Conservation (phyloP, 2,329 filamentous ascomycete species). For the Lasiodiplodia sp. region DNA sequence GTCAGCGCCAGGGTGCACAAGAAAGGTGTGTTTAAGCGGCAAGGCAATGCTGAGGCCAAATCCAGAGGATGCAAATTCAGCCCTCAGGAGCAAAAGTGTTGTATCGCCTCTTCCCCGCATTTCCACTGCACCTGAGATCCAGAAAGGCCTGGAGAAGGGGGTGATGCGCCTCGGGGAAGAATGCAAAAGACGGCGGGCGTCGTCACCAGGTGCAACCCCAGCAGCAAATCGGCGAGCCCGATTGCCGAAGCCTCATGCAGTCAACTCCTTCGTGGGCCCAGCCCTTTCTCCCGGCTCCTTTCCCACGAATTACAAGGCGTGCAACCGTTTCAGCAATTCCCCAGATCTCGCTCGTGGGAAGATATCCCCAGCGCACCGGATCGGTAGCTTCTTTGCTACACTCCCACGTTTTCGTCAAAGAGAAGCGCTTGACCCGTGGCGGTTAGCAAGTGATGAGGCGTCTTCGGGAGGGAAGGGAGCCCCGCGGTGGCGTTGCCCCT, state of each 20-base stretch:
- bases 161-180: neutral
- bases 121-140: neutral
- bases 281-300: neutral
- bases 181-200: too few species aligned
- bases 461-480: conserved; percentile 8
- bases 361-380: neutral
- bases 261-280: neutral
- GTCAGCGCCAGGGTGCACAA: neutral
- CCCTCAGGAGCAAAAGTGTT: neutral
- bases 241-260: neutral
- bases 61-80: neutral
- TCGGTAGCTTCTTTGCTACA: neutral
- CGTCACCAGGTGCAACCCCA: neutral
- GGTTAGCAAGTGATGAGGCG: neutral
- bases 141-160: neutral
- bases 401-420: conserved; percentile 10
- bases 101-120: neutral
- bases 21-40: neutral
- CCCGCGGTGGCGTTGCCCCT: neutral
- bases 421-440: neutral
- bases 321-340: too few species aligned
- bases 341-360: neutral
- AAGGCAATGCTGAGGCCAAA: neutral
- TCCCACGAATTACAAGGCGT: neutral
- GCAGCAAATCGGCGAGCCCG: neutral